Evolutionary conservation across 1,139 yeast genomes (phyloP).

Genomic region (Kodamaea sp.): DNA sequence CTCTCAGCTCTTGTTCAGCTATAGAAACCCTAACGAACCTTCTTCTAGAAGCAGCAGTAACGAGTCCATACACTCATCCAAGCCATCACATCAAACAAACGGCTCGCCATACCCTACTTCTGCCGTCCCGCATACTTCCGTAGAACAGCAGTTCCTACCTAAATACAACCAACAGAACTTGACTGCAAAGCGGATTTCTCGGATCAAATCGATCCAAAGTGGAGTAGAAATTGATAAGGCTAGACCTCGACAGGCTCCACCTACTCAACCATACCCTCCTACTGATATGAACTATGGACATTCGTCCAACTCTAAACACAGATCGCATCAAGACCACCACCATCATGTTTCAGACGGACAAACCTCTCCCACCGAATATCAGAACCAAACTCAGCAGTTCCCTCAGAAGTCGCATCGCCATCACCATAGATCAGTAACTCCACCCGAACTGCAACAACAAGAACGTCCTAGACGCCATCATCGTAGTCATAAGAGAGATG

Average conservation of each 20-base stretch:
- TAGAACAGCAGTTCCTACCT: slow-evolving; percentile 15
- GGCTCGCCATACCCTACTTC: slow-evolving; percentile 24
- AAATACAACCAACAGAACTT: slow-evolving; percentile 11
- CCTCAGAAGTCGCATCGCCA: slow-evolving; percentile 12
- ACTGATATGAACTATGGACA: slow-evolving; percentile 4
- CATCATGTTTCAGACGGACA: slow-evolving; percentile 5
- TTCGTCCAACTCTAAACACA: slow-evolving; percentile 3
- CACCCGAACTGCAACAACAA: slow-evolving; percentile 4
- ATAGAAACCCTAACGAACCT: slow-evolving; percentile 25
- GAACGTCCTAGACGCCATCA: slow-evolving; percentile 17
- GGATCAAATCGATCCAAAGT: slow-evolving; percentile 12
- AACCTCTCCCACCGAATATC: slow-evolving; percentile 1
- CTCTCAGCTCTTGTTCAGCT: slow-evolving; percentile 36
- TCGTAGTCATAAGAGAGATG: slow-evolving; percentile 14
- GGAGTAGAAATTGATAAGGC: slow-evolving; percentile 10
- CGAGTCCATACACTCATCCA: slow-evolving; percentile 2
- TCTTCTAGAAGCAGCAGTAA: neutral
- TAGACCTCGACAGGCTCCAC: slow-evolving; percentile 14
- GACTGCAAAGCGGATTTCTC: slow-evolving; percentile 14
- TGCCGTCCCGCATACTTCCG: slow-evolving; percentile 15
- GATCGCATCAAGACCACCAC: slow-evolving; percentile 4
- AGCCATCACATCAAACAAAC: neutral
- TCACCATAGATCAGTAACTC: slow-evolving; percentile 1
- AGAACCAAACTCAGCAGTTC: slow-evolving; percentile 8
- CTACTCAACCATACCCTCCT: slow-evolving; percentile 9